Conservation (phyloP, 2,329 filamentous ascomycete genomes). For the Cercospora nicotianae region DNA sequence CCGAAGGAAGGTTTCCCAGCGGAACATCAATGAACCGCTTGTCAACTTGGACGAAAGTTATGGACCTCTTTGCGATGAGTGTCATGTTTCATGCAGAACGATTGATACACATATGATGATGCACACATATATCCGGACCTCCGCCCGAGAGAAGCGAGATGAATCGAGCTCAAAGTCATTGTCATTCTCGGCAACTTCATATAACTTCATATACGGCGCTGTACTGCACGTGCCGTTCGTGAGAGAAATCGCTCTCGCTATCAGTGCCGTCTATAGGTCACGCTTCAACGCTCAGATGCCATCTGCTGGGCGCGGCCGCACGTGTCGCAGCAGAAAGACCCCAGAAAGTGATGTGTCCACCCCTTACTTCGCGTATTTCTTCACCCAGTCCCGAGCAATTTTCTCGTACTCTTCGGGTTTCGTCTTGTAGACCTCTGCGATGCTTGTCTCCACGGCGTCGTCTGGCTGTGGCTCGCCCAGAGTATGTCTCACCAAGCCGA, state of each 20-base stretch:
- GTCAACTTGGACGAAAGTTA: not conserved
- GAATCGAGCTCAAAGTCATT: not conserved
- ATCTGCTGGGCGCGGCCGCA: not conserved
- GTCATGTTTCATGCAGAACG: slow-evolving; percentile 6
- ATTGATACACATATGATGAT: not conserved
- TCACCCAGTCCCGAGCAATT: slow-evolving; percentile 71
- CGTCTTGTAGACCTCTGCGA: slow-evolving; percentile 78
- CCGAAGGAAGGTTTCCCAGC: not conserved
- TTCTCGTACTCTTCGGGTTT: slow-evolving; percentile 70
- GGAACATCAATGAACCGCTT: not conserved
- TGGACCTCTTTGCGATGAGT: not conserved
- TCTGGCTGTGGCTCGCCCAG: slow-evolving; percentile 81
- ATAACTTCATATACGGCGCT: not conserved
- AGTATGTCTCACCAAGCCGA: slow-evolving; percentile 73
- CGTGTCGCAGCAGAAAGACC: not conserved
- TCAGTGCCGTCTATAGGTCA: not conserved
- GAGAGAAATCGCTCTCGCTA: not conserved
- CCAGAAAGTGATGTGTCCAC: not conserved
- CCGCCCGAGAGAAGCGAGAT: not conserved
- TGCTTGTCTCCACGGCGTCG: slow-evolving; percentile 81
- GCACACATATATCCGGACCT: not conserved
- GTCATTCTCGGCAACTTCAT: not conserved
- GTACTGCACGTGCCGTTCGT: not conserved
- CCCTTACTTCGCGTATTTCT: slow-evolving; percentile 61
- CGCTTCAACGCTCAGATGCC: not conserved